Base-by-base conservation (phyloP, 495 filamentous ascomycete species). In the Bathelium albidoporum region DNA sequence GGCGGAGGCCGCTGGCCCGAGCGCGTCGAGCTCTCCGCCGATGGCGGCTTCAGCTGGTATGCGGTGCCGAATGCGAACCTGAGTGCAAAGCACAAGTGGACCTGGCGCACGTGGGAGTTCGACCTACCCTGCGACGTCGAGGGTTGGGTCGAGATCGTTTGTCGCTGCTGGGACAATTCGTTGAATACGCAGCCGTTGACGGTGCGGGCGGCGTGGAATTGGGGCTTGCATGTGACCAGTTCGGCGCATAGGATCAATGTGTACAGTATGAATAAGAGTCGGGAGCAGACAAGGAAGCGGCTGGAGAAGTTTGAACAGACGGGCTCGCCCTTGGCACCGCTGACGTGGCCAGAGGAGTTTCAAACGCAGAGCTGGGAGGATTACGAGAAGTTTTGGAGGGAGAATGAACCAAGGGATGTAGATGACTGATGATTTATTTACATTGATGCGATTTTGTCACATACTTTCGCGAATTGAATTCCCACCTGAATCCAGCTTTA, bases 1-100 rank as follows among this genome's bases (percentile, higher is more conserved):
- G 84, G 83, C 14, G 81, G 83, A 14, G 82, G 84, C 1, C 74
- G 76, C 24, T 85, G 82, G 82, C 82, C 82, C 10, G 78, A 81
- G 59, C 65, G 82, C 0, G 81, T 85, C 11, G 83, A 86, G 64
- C 76, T 87, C 1, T 79, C 74, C 32, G 70, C 74, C 1, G 84
- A 86, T 66, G 84, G 83, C 0, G 83, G 84, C 0, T 75, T 73
- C 65, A 76, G 45, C 16, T 80, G 78, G 78, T 75, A 79, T 62
- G 63, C 41, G 5, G 73, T 76, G 7, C 70, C 70, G 0, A 49
- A 61, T 0, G 75, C 72, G 60, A 71, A 70, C 0, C 39, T 77
- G 64, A 75, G 73, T 0, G 72, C 74, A 62, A 77, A 78, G 64
- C 66, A 71, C 14, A 64, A 68, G 12, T 76, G 73, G 73, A 68